Conservation (phyloP, 116 monocot species). For the Phalaenopsis hybrid region DNA sequence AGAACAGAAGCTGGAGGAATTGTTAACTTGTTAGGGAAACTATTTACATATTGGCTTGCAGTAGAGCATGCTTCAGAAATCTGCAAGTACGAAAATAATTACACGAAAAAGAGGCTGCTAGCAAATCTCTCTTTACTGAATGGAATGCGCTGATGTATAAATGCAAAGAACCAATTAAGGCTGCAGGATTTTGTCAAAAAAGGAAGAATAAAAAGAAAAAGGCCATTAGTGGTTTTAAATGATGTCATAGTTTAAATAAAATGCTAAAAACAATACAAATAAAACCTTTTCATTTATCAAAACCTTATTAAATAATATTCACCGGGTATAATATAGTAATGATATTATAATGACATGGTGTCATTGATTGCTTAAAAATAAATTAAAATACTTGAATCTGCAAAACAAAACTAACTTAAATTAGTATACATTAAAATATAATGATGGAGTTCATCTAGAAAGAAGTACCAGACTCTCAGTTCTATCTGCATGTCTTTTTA, state of each 20-base stretch:
- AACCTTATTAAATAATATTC: not conserved
- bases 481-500: not conserved
- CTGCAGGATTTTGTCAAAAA: not conserved
- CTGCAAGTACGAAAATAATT: slow-evolving; percentile 13
- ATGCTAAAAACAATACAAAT: not conserved
- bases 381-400: not conserved
- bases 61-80: slow-evolving; percentile 15
- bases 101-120: not conserved
- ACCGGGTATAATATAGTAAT: not conserved
- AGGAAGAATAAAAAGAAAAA: not conserved
- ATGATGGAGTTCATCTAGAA: not conserved
- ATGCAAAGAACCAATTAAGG: not conserved
- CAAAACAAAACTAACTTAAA: not conserved
- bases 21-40: slow-evolving; percentile 10
- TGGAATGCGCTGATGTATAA: not conserved
- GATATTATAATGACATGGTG: not conserved
- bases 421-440: not conserved
- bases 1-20: slow-evolving; percentile 44
- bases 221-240: not conserved
- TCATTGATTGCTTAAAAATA: not conserved
- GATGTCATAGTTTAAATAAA: not conserved
- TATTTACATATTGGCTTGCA: slow-evolving; percentile 12
- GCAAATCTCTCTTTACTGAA: not conserved
- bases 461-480: not conserved
- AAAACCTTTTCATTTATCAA: not conserved